Evolutionary conservation across 225 moss, liverwort and hornwort genomes (phyloP).

Genomic region (Thuidium tamariscinum): DNA sequence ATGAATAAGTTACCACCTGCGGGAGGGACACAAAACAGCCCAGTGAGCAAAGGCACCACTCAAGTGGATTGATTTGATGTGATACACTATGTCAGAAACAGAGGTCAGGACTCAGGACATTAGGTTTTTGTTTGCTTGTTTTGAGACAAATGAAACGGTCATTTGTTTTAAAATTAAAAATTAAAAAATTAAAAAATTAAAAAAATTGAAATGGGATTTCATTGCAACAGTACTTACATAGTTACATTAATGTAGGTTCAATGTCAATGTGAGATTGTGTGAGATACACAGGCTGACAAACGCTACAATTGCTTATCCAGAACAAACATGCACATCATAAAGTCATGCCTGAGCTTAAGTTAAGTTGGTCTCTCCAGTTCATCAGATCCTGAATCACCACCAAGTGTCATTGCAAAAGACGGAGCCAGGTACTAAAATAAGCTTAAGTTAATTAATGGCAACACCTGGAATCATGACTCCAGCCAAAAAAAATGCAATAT

Average conservation of each 20-base stretch:
- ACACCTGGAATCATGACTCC: background rate
- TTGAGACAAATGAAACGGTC: too few species aligned
- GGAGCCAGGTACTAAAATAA: background rate
- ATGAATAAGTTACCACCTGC: background rate
- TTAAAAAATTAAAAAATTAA: too few species aligned
- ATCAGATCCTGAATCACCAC: too few species aligned
- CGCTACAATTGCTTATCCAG: background rate
- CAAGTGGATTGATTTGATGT: background rate
- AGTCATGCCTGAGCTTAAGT: background rate
- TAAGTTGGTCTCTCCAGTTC: background rate
- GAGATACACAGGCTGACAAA: background rate
- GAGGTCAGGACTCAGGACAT: too few species aligned
- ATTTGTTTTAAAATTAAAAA: too few species aligned
- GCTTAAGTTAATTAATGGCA: background rate
- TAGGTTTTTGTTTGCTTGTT: too few species aligned
- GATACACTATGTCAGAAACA: background rate
- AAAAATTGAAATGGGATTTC: too few species aligned
- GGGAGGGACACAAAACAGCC: background rate
- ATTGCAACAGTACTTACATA: too few species aligned
- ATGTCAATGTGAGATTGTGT: background rate
- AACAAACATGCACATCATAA: background rate
- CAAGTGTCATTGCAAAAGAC: background rate
- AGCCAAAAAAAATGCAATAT: background rate
- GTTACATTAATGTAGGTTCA: too few species aligned
- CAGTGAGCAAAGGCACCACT: background rate